These are phyloP conservation scores for Apiospora malaysiana DNA, from an alignment of 2,329 filamentous ascomycete genomes.

Conservation along the genomic window DNA sequence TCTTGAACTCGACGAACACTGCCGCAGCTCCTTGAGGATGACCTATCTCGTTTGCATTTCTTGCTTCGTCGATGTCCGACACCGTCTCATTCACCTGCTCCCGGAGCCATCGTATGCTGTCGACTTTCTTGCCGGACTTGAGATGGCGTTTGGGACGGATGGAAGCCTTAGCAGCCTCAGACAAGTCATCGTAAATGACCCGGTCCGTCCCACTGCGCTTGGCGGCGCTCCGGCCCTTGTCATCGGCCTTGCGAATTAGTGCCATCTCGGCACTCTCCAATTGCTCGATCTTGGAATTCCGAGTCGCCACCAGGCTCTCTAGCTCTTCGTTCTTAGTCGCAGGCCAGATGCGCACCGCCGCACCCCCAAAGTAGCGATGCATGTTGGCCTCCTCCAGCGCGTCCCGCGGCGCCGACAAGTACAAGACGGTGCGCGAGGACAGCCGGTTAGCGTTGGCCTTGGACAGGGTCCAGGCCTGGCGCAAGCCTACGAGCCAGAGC, in stretches of 20 bases:
- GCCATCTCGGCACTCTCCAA: conserved; percentile 85
- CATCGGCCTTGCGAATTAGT: conserved; percentile 77
- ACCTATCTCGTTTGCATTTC: conserved; percentile 32
- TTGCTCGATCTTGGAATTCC: conserved; percentile 76
- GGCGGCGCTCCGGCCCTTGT: conserved; percentile 58
- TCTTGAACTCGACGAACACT: conserved; percentile 92
- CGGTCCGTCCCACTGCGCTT: conserved; percentile 27
- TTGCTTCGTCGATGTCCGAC: conserved; percentile 38
- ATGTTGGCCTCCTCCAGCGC: conserved; percentile 78
- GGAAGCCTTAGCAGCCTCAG: conserved; percentile 33
- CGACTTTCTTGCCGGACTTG: conserved; percentile 77
- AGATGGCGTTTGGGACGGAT: conserved; percentile 60
- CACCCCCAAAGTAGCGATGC: conserved; percentile 76
- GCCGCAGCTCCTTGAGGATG: conserved; percentile 57
- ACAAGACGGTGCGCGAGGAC: conserved; percentile 91
- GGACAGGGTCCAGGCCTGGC: conserved; percentile 91
- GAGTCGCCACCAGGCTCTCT: conserved; percentile 77
- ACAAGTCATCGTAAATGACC: conserved; percentile 29
- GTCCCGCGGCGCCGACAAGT: conserved; percentile 80
- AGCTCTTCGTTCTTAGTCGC: conserved; percentile 75
- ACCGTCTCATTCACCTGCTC: conserved; percentile 60
- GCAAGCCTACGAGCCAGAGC: conserved; percentile 91
- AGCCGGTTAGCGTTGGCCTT: conserved; percentile 83
- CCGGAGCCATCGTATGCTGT: conserved; percentile 86
- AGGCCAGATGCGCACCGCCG: conserved; percentile 85